A percentile compares a stretch with the other conserved stretches of the same genome.
Conservation (phyloP, 495 filamentous ascomycete genomes). For the Neurospora sp. region DNA sequence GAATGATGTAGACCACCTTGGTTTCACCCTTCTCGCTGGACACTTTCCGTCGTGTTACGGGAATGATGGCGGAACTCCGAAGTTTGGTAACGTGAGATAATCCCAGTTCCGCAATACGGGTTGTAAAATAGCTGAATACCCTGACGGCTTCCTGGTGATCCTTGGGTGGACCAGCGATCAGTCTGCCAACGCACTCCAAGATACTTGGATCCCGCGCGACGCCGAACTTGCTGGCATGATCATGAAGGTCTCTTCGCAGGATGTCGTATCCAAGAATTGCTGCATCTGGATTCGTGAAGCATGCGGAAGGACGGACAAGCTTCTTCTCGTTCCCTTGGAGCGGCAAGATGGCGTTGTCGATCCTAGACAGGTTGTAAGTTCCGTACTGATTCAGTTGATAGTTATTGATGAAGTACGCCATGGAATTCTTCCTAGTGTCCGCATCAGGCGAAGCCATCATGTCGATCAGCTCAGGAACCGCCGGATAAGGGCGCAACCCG, state of each 20-base stretch:
- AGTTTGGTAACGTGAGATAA: slow-evolving; percentile 49
- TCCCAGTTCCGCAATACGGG: slow-evolving; percentile 59
- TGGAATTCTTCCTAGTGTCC: slow-evolving; percentile 48
- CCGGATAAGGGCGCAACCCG: slow-evolving; percentile 60
- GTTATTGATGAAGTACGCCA: slow-evolving; percentile 76
- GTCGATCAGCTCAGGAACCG: slow-evolving; percentile 58
- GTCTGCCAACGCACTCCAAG: slow-evolving; percentile 55
- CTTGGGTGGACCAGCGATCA: slow-evolving; percentile 61
- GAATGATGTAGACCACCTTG: slow-evolving; percentile 39
- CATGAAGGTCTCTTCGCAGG: slow-evolving; percentile 58
- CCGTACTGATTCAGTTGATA: slow-evolving; percentile 68
- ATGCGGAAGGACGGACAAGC: slow-evolving; percentile 61
- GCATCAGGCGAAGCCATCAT: slow-evolving; percentile 62
- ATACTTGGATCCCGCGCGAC: slow-evolving; percentile 73
- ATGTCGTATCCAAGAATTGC: slow-evolving; percentile 71
- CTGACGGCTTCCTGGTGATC: slow-evolving; percentile 52
- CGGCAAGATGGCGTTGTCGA: slow-evolving; percentile 60
- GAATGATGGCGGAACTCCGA: slow-evolving; percentile 57
- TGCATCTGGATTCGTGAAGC: slow-evolving; percentile 71
- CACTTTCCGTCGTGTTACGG: slow-evolving; percentile 40
- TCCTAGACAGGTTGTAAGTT: slow-evolving; percentile 43
- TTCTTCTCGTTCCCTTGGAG: slow-evolving; percentile 52
- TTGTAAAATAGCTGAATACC: slow-evolving; percentile 75
- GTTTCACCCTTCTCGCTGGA: slow-evolving; percentile 9
- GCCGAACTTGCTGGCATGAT: slow-evolving; percentile 71